These are phyloP conservation scores for Leccinellum luteum DNA, from an alignment of 768 basidiomycete genomes.

Conservation along the genomic window DNA sequence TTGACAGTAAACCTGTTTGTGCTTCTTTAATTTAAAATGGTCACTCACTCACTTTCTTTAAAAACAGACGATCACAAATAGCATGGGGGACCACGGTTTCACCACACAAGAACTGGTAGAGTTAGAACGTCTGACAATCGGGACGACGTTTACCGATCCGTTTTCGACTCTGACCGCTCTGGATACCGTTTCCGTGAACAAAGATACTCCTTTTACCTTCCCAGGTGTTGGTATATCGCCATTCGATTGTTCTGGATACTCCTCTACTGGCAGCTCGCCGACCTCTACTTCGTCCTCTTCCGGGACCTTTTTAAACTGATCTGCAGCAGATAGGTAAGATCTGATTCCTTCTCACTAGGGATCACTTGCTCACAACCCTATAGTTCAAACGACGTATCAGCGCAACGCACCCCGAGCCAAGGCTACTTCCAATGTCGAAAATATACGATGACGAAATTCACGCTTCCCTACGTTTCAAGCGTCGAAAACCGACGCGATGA, in stretches of 20 bases:
- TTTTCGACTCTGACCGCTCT: slow-evolving; percentile 9
- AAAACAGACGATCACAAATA: not conserved
- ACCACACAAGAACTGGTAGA: slow-evolving; percentile 11
- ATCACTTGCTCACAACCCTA: not conserved
- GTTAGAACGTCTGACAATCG: slow-evolving; percentile 18
- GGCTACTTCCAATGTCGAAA: not conserved
- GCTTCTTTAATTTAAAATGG: not conserved
- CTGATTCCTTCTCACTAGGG: not conserved
- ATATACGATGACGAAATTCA: not conserved
- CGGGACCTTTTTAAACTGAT: slow-evolving; percentile 3
- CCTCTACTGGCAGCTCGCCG: not conserved
- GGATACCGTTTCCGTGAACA: not conserved
- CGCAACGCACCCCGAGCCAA: not conserved
- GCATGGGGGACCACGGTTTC: not conserved
- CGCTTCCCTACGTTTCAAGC: slow-evolving; percentile 2
- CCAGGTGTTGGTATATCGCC: slow-evolving; percentile 15
- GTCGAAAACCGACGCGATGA: not conserved
- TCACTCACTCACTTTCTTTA: not conserved
- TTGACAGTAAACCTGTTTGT: slow-evolving; percentile 15
- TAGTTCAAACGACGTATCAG: not conserved
- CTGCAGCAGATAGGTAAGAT: not conserved
- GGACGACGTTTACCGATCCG: slow-evolving; percentile 24
- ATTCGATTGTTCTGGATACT: slow-evolving; percentile 14
- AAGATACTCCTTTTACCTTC: not conserved
- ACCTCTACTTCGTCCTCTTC: slow-evolving; percentile 12